Percentiles rank a stretch among this genome's conserved stretches.
phyloP scores from a whole-genome alignment of 768 basidiomycete genomes.

The Pseudohyphozyma bogoriensis region DNA sequence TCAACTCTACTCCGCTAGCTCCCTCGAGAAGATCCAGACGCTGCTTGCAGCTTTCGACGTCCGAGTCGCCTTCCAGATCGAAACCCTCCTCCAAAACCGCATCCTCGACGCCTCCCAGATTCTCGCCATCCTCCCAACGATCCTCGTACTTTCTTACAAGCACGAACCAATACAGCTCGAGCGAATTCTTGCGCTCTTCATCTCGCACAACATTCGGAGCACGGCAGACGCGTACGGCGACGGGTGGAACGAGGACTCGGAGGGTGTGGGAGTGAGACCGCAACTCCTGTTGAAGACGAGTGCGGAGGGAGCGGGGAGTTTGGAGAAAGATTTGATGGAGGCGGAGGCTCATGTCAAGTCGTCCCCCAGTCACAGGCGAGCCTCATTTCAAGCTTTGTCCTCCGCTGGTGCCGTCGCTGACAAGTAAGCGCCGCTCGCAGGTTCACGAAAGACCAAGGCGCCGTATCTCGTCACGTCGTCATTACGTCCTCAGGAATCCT shows the following conservation, averaged over 20 bases:
- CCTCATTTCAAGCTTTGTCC: constrained; percentile 32
- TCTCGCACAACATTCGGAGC: neutral
- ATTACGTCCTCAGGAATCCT: constrained; percentile 52
- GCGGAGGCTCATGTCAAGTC: too few relatives aligned
- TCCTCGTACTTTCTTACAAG: constrained; percentile 39
- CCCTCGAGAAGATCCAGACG: neutral
- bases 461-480: constrained; percentile 68
- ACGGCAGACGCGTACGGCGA: too few relatives aligned
- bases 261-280: too few relatives aligned
- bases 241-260: too few relatives aligned
- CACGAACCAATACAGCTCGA: neutral
- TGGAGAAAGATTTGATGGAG: too few relatives aligned
- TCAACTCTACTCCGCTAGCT: neutral
- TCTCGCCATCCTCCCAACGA: constrained; percentile 40
- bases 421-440: too few relatives aligned
- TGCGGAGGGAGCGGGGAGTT: too few relatives aligned
- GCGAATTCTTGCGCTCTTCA: constrained; percentile 1
- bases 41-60: neutral
- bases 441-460: constrained; percentile 38
- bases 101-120: constrained; percentile 55
- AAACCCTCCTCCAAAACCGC: constrained; percentile 55
- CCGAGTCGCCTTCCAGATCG: constrained; percentile 44
- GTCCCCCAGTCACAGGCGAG: too few relatives aligned
- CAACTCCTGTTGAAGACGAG: too few relatives aligned
- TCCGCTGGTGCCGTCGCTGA: neutral